These are phyloP conservation scores for Eimeria necatrix DNA, from an alignment of 169 alveolate genomes.

Conservation along the genomic window DNA sequence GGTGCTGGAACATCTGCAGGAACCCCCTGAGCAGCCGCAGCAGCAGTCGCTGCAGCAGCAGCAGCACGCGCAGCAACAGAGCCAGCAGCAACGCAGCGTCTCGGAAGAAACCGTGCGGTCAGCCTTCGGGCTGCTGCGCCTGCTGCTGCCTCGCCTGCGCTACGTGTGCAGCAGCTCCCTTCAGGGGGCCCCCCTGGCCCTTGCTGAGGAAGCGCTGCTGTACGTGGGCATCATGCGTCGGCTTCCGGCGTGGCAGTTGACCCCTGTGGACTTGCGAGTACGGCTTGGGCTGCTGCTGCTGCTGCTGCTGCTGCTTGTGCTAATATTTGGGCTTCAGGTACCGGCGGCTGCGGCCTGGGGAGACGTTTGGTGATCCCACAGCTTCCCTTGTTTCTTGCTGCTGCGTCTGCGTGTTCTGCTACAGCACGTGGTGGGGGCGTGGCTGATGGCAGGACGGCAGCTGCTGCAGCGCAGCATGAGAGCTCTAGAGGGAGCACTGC, in stretches of 20 bases:
- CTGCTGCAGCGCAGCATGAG: constrained; percentile 69
- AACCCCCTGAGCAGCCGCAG: not conserved
- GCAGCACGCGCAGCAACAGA: constrained; percentile 47
- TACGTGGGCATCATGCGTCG: constrained; percentile 7
- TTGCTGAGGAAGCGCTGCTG: constrained; percentile 58
- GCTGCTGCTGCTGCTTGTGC: constrained; percentile 32
- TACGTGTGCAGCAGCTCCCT: not conserved
- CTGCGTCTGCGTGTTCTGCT: constrained; percentile 14
- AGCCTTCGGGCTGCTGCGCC: constrained; percentile 35
- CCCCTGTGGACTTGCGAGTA: constrained; percentile 33
- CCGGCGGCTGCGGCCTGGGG: not conserved
- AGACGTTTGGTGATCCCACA: not conserved
- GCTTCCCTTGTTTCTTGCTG: not conserved
- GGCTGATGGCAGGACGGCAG: constrained; percentile 50
- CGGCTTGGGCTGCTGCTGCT: not conserved
- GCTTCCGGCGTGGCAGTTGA: constrained; percentile 28
- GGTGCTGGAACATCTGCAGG: constrained; percentile 48
- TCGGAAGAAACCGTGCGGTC: not conserved
- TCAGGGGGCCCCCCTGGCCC: constrained; percentile 6
- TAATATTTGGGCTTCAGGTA: not conserved
- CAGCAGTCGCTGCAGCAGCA: constrained; percentile 57
- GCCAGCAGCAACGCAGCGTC: not conserved
- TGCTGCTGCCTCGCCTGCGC: constrained; percentile 58
- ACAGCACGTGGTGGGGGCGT: constrained; percentile 56
- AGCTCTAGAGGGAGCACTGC: constrained; percentile 28